These are phyloP conservation scores for Neltuma alba DNA, from an alignment of 306 rosid genomes.

Conservation along the genomic window DNA sequence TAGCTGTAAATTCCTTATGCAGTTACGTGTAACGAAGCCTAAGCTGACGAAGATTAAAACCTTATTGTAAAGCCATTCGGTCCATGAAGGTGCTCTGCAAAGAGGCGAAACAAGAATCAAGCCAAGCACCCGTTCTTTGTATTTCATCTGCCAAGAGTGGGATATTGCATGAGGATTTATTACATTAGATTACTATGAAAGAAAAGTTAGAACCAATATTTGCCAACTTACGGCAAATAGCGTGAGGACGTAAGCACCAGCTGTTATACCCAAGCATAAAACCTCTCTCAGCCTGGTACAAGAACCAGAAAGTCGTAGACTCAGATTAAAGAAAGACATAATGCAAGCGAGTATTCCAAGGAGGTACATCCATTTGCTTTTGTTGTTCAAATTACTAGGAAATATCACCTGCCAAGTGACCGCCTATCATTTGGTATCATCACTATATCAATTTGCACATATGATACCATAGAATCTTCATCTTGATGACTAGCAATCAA, in stretches of 20 bases:
- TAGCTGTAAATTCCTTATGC: conserved; percentile 21
- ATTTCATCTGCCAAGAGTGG: conserved; percentile 65
- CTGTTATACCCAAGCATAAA: conserved; percentile 85
- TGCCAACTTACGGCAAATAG: conserved; percentile 75
- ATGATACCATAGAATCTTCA: neutral
- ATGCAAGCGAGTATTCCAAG: conserved; percentile 25
- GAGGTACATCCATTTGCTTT: conserved; percentile 9
- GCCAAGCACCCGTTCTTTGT: conserved; percentile 76
- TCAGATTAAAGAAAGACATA: conserved; percentile 28
- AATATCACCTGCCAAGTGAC: neutral
- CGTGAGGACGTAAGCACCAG: conserved; percentile 85
- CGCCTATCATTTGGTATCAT: neutral
- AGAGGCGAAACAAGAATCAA: conserved; percentile 85
- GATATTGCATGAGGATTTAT: conserved; percentile 21
- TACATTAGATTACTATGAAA: conserved; percentile 20
- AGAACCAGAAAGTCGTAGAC: conserved; percentile 29
- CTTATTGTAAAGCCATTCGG: conserved; percentile 92
- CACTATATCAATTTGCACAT: neutral
- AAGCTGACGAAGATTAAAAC: conserved; percentile 42
- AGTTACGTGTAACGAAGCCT: conserved; percentile 16
- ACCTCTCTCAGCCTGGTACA: conserved; percentile 75
- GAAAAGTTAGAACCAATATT: neutral
- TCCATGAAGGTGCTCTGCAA: conserved; percentile 83
- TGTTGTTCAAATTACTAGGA: neutral
- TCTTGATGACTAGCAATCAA: neutral